Evolutionary conservation across 2,329 filamentous ascomycete species (phyloP).

Genomic region (Xylariaceae sp.): DNA sequence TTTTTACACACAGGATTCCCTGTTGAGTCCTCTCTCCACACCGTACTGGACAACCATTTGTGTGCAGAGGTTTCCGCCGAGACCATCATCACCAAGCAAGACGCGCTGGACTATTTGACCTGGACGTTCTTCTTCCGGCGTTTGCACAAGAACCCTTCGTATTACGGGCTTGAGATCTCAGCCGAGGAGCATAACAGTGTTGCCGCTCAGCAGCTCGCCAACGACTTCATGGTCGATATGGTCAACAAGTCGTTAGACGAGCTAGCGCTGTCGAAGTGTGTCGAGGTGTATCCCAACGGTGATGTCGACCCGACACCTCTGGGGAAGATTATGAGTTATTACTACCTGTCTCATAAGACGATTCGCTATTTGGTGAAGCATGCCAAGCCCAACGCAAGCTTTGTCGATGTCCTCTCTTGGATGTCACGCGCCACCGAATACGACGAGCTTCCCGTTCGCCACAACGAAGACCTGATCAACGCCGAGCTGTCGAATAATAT

Average conservation of each 20-base stretch:
- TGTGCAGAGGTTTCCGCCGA: conserved; percentile 90
- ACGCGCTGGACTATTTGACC: conserved; percentile 93
- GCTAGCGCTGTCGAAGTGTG: conserved; percentile 77
- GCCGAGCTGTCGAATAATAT: conserved; percentile 79
- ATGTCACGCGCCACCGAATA: conserved; percentile 93
- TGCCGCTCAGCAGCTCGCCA: conserved; percentile 77
- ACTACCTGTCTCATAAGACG: conserved; percentile 93
- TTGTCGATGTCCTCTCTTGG: conserved; percentile 82
- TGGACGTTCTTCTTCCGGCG: conserved; percentile 99
- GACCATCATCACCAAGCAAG: conserved; percentile 90
- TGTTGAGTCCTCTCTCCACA: conserved; percentile 92
- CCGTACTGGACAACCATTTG: conserved; percentile 94
- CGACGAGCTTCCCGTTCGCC: conserved; percentile 92
- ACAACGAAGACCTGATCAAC: conserved; percentile 98
- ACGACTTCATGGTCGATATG: conserved; percentile 90
- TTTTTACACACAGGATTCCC: conserved; percentile 97
- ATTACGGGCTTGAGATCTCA: conserved; percentile 91
- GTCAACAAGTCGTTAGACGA: conserved; percentile 81
- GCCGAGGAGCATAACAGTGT: conserved; percentile 88
- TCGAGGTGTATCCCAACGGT: conserved; percentile 76
- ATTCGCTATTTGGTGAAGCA: conserved; percentile 77
- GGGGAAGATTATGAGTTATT: conserved; percentile 99
- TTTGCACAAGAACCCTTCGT: conserved; percentile 95
- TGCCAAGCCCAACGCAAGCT: conserved; percentile 67
- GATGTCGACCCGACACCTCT: conserved; percentile 85